phyloP scores from a whole-genome alignment of 2,329 filamentous ascomycete genomes.

The Claviceps africana region DNA sequence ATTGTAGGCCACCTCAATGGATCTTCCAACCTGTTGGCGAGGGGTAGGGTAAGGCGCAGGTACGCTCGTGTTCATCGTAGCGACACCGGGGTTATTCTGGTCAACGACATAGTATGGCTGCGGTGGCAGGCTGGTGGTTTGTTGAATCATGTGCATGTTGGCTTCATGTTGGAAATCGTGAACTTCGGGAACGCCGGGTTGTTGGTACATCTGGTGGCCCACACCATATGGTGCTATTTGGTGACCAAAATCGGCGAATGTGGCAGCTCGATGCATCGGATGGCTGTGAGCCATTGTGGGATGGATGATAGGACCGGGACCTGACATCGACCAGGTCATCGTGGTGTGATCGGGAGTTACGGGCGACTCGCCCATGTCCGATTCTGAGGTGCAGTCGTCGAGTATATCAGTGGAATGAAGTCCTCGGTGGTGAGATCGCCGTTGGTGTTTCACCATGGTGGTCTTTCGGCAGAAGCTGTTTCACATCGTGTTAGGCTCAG shows the following conservation, averaged over 20 bases:
- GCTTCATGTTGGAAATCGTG: conserved; percentile 33
- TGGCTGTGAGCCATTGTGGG: conserved; percentile 23
- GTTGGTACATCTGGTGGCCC: conserved; percentile 26
- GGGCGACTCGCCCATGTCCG: conserved; percentile 44
- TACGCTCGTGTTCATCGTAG: conserved; percentile 43
- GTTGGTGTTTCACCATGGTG: conserved; percentile 55
- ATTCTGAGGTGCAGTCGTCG: conserved; percentile 41
- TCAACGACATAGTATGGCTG: conserved; percentile 45
- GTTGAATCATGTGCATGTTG: conserved; percentile 33
- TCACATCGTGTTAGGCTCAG: neutral
- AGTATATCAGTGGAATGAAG: conserved; percentile 38
- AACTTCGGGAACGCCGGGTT: conserved; percentile 31
- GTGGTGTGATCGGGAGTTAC: conserved; percentile 40
- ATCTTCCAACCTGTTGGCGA: conserved; percentile 32
- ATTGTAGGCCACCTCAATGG: conserved; percentile 38
- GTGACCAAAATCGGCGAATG: conserved; percentile 41
- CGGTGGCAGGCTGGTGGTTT: conserved; percentile 32
- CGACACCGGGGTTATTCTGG: conserved; percentile 46
- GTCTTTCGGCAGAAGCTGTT: conserved; percentile 57
- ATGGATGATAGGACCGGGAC: conserved; percentile 25
- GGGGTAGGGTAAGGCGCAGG: conserved; percentile 38
- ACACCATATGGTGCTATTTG: conserved; percentile 32
- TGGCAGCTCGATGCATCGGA: conserved; percentile 35
- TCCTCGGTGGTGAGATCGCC: conserved; percentile 46
- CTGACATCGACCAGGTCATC: conserved; percentile 36